A percentile compares a stretch with the other conserved stretches of the same genome.
These are phyloP conservation scores for Penicillium aurantiogriseum DNA, from an alignment of 2,329 filamentous ascomycete genomes.

Conservation along the genomic window DNA sequence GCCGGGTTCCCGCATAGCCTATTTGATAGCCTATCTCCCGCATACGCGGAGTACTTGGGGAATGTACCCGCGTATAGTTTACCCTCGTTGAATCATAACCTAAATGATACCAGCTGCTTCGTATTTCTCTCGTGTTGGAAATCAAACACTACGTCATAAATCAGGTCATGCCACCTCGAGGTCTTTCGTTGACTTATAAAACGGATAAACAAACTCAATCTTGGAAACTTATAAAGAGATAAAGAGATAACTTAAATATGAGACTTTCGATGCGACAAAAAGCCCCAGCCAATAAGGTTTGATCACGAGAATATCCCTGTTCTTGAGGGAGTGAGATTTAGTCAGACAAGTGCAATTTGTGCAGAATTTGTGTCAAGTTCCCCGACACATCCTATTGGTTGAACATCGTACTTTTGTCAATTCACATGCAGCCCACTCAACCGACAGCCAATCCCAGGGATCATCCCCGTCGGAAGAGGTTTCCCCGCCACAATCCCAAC, in stretches of 20 bases:
- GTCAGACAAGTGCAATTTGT: background rate
- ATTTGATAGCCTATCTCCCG: slow-evolving; percentile 2
- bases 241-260: no score
- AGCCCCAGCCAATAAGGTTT: background rate
- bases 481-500: background rate
- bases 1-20: background rate
- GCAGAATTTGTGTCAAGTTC: background rate
- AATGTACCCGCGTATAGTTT: background rate
- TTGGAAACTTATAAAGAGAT: no score
- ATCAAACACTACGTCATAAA: background rate
- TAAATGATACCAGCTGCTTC: background rate
- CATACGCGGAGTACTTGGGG: no score
- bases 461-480: background rate
- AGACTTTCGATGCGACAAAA: background rate
- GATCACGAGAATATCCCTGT: background rate
- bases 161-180: background rate
- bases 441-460: background rate
- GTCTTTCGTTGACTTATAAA: background rate
- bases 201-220: background rate
- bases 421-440: background rate
- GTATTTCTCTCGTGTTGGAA: background rate
- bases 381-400: background rate
- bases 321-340: background rate
- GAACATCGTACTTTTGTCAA: background rate
- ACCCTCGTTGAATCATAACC: background rate